phyloP scores from a whole-genome alignment of 176 grass and related monocot species.

The Guadua angustifolia region DNA sequence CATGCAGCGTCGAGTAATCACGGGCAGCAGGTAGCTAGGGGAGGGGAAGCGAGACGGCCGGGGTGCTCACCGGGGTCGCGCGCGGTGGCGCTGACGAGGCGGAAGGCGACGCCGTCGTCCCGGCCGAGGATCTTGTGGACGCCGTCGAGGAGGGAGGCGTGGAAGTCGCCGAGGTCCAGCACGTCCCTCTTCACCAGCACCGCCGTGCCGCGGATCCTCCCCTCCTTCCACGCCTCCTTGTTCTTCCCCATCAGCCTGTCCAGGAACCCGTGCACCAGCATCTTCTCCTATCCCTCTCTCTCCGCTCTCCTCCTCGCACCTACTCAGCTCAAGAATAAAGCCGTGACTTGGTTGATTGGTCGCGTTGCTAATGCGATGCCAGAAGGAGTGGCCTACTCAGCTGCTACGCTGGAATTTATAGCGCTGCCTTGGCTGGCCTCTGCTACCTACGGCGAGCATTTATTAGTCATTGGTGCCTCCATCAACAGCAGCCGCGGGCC shows the following conservation, averaged over 20 bases:
- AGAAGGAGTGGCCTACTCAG: not conserved
- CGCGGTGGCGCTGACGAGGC: constrained; percentile 78
- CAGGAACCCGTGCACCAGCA: constrained; percentile 50
- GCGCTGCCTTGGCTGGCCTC: not conserved
- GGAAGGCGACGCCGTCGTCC: constrained; percentile 53
- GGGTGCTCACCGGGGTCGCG: constrained; percentile 50
- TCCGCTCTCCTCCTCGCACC: not conserved
- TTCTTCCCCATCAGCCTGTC: constrained; percentile 66
- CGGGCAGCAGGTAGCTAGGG: not conserved
- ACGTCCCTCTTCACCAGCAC: constrained; percentile 63
- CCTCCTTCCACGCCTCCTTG: constrained; percentile 53
- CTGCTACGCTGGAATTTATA: not conserved
- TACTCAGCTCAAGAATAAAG: not conserved
- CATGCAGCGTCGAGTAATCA: not conserved
- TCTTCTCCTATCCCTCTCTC: constrained; percentile 24
- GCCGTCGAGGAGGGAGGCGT: constrained; percentile 65
- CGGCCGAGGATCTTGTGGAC: constrained; percentile 56
- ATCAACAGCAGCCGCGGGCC: not conserved
- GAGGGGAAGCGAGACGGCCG: too few species aligned
- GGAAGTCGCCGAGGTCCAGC: constrained; percentile 60
- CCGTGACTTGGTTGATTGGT: too few species aligned
- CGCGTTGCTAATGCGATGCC: not conserved
- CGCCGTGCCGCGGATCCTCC: constrained; percentile 61
- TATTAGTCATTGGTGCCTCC: not conserved
- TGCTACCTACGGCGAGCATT: not conserved